Evolutionary conservation across 2,329 filamentous ascomycete genomes (phyloP), one percentile per base, ranked within the genome.

Genomic region (Xylaria sp.): DNA sequence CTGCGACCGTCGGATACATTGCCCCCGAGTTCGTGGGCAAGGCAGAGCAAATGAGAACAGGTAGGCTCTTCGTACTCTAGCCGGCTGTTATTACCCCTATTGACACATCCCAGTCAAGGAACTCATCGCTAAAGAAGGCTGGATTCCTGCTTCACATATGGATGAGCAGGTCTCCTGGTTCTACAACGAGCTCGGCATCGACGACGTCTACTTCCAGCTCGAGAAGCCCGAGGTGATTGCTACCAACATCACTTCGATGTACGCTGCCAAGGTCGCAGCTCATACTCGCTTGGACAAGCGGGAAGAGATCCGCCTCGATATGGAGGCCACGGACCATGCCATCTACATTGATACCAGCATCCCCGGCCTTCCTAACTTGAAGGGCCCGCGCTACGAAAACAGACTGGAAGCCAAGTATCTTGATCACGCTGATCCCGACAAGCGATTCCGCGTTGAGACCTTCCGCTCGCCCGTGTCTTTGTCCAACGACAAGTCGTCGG

Each of bases 261-360:
- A 97, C 73, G 94, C 94, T 57, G 94, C 93, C 73, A 97, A 97
- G 79, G 87, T 97, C 52, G 94, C 94, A 44, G 92, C 94, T 7
- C 94, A 90, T 73, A 91, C 93, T 42, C 87, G 94, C 59, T 90
- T 95, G 74, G 93, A 97, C 77, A 95, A 95, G 80, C 88, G 88
- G 67, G 84, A 97, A 69, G 92, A 97, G 77, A 97, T 99, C 69
- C 86, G 92, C 64, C 79, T 99, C 48, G 93, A 97, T 73, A 97
- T 97, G 84, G 94, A 99, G 77, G 91, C 91, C 19, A 79, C 82
- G 60, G 94, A 97, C 73, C 94, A 97, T 72, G 94, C 94, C 61
- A 95, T 97, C 71, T 99, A 97, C 78, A 97, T 99, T 67, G 94
- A 99, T 74, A 99, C 94, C 58, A 97, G 92, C 75, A 89, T 88